Evolutionary conservation across 2,329 filamentous ascomycete species (phyloP), one percentile per base, ranked within the genome.

Genomic region (Passalora sequoiae): DNA sequence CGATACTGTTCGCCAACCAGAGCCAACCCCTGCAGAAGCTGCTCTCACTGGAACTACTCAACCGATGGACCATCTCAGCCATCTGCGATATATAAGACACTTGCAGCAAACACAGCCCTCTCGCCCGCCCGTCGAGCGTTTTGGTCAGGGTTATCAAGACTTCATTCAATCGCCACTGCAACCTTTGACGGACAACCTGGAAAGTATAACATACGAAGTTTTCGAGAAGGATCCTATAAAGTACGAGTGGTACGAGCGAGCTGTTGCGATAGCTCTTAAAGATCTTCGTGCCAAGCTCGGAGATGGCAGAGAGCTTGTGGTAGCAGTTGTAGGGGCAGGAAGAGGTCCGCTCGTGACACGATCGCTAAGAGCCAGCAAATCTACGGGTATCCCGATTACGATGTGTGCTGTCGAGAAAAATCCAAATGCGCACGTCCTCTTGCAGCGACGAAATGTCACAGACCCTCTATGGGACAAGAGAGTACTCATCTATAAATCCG

Each of bases 201-300:
- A 98, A 64, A 95, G 89, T 35, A 86, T 94, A 30, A 98, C 92
- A 0, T 98, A 98, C 65, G 92, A 98, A 63, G 91, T 97, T 2
- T 98, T 98, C 59, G 92, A 98, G 65, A 94, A 94, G 55, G 94
- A 98, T 53, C 92, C 92, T 0, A 86, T 98, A 68, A 98, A 98
- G 67, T 98, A 98, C 63, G 82, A 89, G 52, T 94, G 91, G 75
- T 98, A 98, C 62, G 89, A 97, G 64, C 74, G 77, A 33, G 92
- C 92, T 10, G 84, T 94, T 44, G 78, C 80, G 3, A 80, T 86
- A 52, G 91, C 92, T 0, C 73, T 98, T 49, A 74, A 70, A 9
- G 89, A 97, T 59, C 94, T 92, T 83, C 74, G 86, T 46, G 73
- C 77, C 22, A 89, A 87, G 60, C 82, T 88, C 1, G 86, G 83